Evolutionary conservation across 768 basidiomycete genomes (phyloP).

Genomic region (Rhizopogon sp.): DNA sequence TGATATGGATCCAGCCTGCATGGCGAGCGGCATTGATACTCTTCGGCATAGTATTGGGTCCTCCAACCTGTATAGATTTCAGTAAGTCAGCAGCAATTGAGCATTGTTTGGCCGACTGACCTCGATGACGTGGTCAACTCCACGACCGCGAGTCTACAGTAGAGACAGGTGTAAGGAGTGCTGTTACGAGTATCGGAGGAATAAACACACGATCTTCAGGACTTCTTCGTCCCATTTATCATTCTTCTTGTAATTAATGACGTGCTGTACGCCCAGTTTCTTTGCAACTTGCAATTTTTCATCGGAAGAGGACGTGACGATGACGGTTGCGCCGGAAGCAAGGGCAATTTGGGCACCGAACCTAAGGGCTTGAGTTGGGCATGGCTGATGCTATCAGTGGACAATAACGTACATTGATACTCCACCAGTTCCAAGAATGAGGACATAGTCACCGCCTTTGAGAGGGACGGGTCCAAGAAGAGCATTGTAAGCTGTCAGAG

Average conservation of each 20-base stretch:
- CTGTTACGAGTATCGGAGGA: neutral
- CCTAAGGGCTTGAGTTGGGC: slow-evolving; percentile 22
- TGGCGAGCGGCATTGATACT: slow-evolving; percentile 34
- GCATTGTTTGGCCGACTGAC: neutral
- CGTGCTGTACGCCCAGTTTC: slow-evolving; percentile 46
- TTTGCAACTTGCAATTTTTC: slow-evolving; percentile 50
- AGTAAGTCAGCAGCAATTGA: neutral
- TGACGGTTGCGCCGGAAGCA: slow-evolving; percentile 57
- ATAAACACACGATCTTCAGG: slow-evolving; percentile 33
- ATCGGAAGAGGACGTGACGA: slow-evolving; percentile 64
- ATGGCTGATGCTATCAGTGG: neutral
- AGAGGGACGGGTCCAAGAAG: slow-evolving; percentile 44
- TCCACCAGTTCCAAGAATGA: slow-evolving; percentile 52
- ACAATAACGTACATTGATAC: slow-evolving; percentile 42
- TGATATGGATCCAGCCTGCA: slow-evolving; percentile 42
- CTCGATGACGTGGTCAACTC: slow-evolving; percentile 32
- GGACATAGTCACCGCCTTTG: slow-evolving; percentile 55
- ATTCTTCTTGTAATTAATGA: slow-evolving; percentile 58
- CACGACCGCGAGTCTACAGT: slow-evolving; percentile 24
- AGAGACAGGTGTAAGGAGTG: neutral
- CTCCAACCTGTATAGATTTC: slow-evolving; percentile 40
- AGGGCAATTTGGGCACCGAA: slow-evolving; percentile 59
- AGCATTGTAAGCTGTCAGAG: slow-evolving; percentile 60
- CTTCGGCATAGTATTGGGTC: slow-evolving; percentile 43
- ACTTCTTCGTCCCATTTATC: slow-evolving; percentile 58